phyloP scores from a whole-genome alignment of 768 basidiomycete genomes.

The Lactifluus volemus region DNA sequence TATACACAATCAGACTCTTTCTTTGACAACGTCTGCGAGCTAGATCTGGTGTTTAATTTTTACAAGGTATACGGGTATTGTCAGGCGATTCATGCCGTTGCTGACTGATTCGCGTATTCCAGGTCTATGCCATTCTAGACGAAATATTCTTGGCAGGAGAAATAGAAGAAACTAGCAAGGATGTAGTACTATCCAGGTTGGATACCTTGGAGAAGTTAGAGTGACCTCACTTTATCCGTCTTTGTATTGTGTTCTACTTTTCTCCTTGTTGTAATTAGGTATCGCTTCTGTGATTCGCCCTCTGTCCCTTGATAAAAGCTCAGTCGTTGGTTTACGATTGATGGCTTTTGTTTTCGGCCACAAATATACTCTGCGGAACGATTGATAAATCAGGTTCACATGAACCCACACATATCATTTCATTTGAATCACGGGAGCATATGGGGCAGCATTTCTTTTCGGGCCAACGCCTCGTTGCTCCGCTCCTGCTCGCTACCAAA shows the following conservation, averaged over 20 bases:
- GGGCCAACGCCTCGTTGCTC: background rate
- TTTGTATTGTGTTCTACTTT: background rate
- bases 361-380: background rate
- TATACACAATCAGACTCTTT: slow-evolving; percentile 62
- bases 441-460: background rate
- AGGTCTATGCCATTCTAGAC: slow-evolving; percentile 98
- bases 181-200: slow-evolving; percentile 83
- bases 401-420: background rate
- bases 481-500: background rate
- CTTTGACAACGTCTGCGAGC: slow-evolving; percentile 98
- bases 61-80: slow-evolving; percentile 59
- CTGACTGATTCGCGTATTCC: background rate
- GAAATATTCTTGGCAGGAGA: slow-evolving; percentile 98
- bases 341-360: background rate
- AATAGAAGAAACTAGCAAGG: slow-evolving; percentile 96
- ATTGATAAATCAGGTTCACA: background rate
- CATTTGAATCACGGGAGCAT: background rate
- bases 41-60: slow-evolving; percentile 98
- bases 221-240: slow-evolving; percentile 30
- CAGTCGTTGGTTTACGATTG: background rate
- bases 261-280: background rate
- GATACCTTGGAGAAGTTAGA: slow-evolving; percentile 93
- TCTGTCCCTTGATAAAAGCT: background rate
- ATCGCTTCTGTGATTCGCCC: background rate
- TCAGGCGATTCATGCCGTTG: background rate